Conservation (phyloP, 2,329 filamentous ascomycete species). For the Cladosporium sp. region DNA sequence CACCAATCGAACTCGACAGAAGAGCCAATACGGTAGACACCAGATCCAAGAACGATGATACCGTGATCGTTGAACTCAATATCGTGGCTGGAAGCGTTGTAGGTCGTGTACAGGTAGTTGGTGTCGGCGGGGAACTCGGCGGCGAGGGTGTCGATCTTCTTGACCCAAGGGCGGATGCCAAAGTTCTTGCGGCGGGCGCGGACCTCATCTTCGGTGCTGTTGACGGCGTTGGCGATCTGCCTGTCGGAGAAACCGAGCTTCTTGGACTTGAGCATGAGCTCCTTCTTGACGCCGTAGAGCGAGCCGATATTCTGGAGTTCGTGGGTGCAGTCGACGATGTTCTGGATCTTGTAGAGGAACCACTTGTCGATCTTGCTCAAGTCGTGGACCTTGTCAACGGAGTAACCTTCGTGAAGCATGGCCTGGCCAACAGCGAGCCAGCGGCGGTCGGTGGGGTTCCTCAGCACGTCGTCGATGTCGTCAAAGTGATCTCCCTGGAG, state of each 20-base stretch:
- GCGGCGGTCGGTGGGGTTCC: conserved; percentile 90
- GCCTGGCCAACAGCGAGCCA: conserved; percentile 97
- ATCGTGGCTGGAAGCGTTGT: conserved; percentile 92
- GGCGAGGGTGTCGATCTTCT: conserved; percentile 96
- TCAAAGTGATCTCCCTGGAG: conserved; percentile 96
- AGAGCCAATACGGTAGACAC: conserved; percentile 95
- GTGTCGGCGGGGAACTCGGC: conserved; percentile 93
- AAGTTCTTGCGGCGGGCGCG: conserved; percentile 78
- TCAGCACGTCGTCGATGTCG: conserved; percentile 79
- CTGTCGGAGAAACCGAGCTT: conserved; percentile 96
- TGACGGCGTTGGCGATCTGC: conserved; percentile 83
- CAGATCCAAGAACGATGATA: conserved; percentile 80
- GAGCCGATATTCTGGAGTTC: conserved; percentile 80
- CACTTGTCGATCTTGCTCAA: conserved; percentile 98
- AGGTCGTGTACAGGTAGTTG: conserved; percentile 96
- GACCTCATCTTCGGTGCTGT: conserved; percentile 82
- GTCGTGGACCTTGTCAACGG: conserved; percentile 84
- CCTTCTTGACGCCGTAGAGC: conserved; percentile 78
- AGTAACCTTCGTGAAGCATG: conserved; percentile 95
- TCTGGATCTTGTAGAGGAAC: conserved; percentile 98
- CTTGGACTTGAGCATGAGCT: conserved; percentile 85
- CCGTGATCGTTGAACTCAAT: conserved; percentile 91
- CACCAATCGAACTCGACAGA: conserved; percentile 99
- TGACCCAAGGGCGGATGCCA: conserved; percentile 89
- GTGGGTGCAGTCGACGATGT: conserved; percentile 84